Conservation (phyloP, 495 filamentous ascomycete genomes). For the Aspergillus saccharolyticus region DNA sequence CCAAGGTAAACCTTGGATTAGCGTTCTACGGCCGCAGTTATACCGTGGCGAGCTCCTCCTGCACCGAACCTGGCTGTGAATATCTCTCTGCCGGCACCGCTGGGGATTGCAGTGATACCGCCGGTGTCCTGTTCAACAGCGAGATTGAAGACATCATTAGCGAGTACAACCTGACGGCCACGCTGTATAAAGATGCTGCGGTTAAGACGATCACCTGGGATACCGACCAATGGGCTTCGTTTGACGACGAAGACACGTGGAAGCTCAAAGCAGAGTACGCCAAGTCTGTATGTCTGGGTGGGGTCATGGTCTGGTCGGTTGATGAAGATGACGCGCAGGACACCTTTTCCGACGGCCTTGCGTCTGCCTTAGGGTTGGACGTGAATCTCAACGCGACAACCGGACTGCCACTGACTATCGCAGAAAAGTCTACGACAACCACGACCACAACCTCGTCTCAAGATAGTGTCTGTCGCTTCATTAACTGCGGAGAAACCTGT, state of each 20-base stretch:
- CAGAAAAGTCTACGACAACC: too few relatives aligned
- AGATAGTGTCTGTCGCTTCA: neutral
- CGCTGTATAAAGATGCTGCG: conserved; percentile 15
- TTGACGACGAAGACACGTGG: conserved; percentile 39
- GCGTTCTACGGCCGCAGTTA: conserved; percentile 36
- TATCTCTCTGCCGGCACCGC: conserved; percentile 2
- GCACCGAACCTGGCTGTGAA: conserved; percentile 8
- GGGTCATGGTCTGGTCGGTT: conserved; percentile 40
- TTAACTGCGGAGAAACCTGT: neutral
- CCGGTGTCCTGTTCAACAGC: conserved; percentile 16
- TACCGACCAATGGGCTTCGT: conserved; percentile 40
- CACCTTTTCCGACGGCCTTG: too few relatives aligned
- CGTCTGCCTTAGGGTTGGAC: too few relatives aligned
- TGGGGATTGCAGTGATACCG: conserved; percentile 30
- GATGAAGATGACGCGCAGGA: neutral
- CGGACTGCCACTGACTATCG: too few relatives aligned
- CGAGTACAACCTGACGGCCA: conserved; percentile 6
- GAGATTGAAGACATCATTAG: conserved; percentile 21
- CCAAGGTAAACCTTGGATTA: conserved; percentile 32
- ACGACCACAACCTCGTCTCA: too few relatives aligned
- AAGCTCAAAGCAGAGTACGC: conserved; percentile 38
- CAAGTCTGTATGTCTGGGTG: conserved; percentile 32
- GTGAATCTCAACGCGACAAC: too few relatives aligned
- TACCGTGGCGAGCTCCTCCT: conserved; percentile 28
- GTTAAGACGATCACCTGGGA: conserved; percentile 31